Percentiles rank a stretch among this genome's conserved stretches.
Conservation (phyloP, 2,329 filamentous ascomycete species). For the Aureobasidium melanogenum region DNA sequence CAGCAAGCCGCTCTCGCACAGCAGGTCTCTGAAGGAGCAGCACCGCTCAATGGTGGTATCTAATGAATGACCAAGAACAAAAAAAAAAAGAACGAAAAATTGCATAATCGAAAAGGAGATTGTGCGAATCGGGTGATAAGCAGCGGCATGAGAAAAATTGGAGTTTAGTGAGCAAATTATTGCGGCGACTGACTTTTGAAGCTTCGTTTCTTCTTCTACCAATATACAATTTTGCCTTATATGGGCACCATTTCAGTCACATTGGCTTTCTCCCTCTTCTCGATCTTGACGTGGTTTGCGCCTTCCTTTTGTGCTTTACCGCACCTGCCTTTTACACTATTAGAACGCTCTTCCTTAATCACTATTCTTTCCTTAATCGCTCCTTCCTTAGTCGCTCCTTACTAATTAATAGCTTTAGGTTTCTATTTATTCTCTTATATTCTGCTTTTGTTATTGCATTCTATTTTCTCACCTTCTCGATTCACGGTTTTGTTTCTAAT, state of each 20-base stretch:
- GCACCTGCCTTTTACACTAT: neutral
- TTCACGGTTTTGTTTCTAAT: neutral
- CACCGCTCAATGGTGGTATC: slow-evolving; percentile 34
- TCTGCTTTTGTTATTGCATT: neutral
- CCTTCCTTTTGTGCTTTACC: neutral
- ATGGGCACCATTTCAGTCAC: neutral
- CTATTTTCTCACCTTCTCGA: neutral
- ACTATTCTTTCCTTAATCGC: no score
- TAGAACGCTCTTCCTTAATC: no score
- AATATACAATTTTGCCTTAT: neutral
- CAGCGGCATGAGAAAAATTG: neutral
- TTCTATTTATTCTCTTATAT: neutral
- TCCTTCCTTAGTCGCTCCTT: neutral
- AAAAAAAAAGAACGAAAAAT: neutral
- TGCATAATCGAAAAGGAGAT: neutral
- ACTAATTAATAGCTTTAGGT: neutral
- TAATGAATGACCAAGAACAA: neutral
- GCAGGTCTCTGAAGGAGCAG: slow-evolving; percentile 24
- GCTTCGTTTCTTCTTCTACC: neutral
- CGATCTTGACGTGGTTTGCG: neutral
- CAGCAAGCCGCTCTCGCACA: slow-evolving; percentile 17
- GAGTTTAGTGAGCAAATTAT: neutral
- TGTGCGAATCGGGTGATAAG: neutral
- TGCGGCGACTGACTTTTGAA: neutral
- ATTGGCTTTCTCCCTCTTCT: neutral